phyloP scores from a whole-genome alignment of 2,329 filamentous ascomycete genomes.

The Cladophialophora chaetospira region DNA sequence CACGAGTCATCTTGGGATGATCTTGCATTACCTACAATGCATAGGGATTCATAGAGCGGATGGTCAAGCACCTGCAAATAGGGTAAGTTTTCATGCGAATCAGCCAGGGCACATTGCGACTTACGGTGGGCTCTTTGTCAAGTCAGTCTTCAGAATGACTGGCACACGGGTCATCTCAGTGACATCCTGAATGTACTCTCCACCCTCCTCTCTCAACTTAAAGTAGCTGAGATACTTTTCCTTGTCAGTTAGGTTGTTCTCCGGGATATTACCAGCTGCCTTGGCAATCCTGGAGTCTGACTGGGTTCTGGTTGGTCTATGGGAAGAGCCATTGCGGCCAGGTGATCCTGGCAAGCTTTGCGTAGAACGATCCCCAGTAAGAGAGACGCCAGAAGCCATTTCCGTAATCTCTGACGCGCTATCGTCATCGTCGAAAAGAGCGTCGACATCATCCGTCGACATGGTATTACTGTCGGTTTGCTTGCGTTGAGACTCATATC shows the following conservation, averaged over 20 bases:
- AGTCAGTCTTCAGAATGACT: constrained; percentile 97
- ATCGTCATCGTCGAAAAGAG: constrained; percentile 93
- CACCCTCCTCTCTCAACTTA: constrained; percentile 84
- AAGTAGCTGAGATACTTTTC: constrained; percentile 95
- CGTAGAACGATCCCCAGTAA: constrained; percentile 81
- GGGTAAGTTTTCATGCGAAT: constrained; percentile 32
- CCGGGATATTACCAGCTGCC: constrained; percentile 66
- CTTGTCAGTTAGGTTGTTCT: constrained; percentile 83
- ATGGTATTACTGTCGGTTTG: constrained; percentile 95
- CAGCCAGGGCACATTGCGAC: constrained; percentile 47
- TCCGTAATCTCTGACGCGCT: constrained; percentile 87
- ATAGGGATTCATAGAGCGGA: constrained; percentile 55
- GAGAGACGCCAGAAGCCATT: constrained; percentile 84
- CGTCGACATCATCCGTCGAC: constrained; percentile 88
- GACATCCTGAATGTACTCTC: constrained; percentile 97
- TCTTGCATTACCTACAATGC: constrained; percentile 42
- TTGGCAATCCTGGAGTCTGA: constrained; percentile 90
- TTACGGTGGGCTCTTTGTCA: constrained; percentile 99
- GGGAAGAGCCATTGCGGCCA: constrained; percentile 69
- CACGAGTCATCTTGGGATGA: not conserved
- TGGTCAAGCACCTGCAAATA: constrained; percentile 49
- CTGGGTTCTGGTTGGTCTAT: constrained; percentile 79
- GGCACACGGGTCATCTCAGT: constrained; percentile 96
- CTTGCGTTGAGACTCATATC: constrained; percentile 86
- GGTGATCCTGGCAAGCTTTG: constrained; percentile 95